phyloP scores from a whole-genome alignment of 345 rosid genomes.

The Populus nigra region DNA sequence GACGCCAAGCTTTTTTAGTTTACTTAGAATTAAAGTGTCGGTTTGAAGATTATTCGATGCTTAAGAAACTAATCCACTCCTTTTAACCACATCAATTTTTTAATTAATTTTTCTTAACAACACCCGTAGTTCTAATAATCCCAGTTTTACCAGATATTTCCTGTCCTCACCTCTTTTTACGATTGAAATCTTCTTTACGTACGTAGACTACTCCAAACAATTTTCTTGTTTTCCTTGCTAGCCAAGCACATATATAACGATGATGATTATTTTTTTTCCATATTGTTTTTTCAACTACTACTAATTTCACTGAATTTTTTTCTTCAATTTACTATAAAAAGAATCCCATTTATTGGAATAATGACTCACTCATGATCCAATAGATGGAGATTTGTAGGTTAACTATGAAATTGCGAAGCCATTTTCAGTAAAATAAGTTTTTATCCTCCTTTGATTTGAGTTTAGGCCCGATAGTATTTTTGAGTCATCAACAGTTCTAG shows the following conservation, averaged over 20 bases:
- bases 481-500: no score
- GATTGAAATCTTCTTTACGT: not conserved
- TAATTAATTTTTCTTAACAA: not conserved
- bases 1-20: not conserved
- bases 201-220: not conserved
- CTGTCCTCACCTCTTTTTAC: not conserved
- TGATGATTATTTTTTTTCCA: no score
- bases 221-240: not conserved
- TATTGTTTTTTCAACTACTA: no score
- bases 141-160: not conserved
- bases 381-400: no score
- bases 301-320: no score
- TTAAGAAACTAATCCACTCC: not conserved
- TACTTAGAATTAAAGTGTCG: not conserved
- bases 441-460: no score
- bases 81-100: not conserved
- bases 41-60: not conserved
- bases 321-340: no score
- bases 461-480: no score
- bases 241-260: not conserved
- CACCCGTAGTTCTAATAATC: not conserved
- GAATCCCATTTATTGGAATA: no score
- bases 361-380: no score
- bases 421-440: no score
- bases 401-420: no score